phyloP scores from a whole-genome alignment of 2,329 filamentous ascomycete species.

The Arthrinium puccinioides region DNA sequence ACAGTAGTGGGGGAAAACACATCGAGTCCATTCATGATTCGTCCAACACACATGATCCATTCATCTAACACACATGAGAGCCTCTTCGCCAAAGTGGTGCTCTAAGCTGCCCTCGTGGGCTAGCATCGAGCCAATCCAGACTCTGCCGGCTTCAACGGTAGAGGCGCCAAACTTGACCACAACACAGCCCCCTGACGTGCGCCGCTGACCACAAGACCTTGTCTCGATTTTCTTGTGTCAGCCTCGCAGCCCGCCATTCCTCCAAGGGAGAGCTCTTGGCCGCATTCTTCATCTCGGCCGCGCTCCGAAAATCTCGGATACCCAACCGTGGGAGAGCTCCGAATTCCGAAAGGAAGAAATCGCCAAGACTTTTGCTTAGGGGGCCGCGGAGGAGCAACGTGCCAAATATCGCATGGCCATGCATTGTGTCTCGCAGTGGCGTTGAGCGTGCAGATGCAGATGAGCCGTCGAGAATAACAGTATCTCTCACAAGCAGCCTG shows the following conservation, averaged over 20 bases:
- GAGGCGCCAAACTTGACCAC: slow-evolving; percentile 85
- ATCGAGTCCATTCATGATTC: too few species aligned
- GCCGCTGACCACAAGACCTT: slow-evolving; percentile 78
- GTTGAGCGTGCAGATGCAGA: slow-evolving; percentile 30
- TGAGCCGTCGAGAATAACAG: slow-evolving; percentile 63
- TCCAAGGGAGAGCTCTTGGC: slow-evolving; percentile 32
- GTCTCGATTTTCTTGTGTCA: slow-evolving; percentile 49
- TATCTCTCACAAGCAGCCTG: slow-evolving; percentile 76
- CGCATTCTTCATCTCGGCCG: slow-evolving; percentile 37
- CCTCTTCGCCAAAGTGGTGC: slow-evolving; percentile 69
- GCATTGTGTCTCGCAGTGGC: slow-evolving; percentile 56
- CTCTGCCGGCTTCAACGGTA: slow-evolving; percentile 71
- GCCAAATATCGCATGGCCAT: slow-evolving; percentile 69
- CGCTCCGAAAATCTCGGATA: slow-evolving; percentile 64
- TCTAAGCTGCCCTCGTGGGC: slow-evolving; percentile 65
- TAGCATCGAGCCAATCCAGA: slow-evolving; percentile 75
- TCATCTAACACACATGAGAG: slow-evolving; percentile 61
- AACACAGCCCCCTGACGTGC: slow-evolving; percentile 70
- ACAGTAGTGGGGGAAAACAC: too few species aligned
- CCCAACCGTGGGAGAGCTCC: slow-evolving; percentile 73
- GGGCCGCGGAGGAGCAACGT: slow-evolving; percentile 78
- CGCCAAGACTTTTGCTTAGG: slow-evolving; percentile 55
- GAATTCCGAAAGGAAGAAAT: slow-evolving; percentile 77
- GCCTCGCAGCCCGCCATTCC: slow-evolving; percentile 47
- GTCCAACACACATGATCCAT: too few species aligned